Evolutionary conservation across 2,329 filamentous ascomycete species (phyloP), one percentile per base, ranked within the genome.

Genomic region (Pseudocercospora crystallina): DNA sequence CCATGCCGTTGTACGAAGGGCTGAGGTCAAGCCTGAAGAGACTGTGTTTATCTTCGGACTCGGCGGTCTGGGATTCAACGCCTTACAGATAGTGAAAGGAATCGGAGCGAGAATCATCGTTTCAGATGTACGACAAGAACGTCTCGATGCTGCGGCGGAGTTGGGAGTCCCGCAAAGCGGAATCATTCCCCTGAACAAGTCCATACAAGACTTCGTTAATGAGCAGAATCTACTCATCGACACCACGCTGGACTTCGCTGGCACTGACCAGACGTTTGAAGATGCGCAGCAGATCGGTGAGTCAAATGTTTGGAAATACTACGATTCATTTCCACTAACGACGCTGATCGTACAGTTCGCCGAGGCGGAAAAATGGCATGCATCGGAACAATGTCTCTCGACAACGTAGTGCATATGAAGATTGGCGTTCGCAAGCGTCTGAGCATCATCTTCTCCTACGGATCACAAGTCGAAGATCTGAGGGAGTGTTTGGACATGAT

Each of bases 81-180:
- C 66, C 1, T 51, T 74, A 8, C 70, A 73, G 49, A 65, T 71
- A 12, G 60, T 80, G 32, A 74, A 74, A 49, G 67, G 78, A 54
- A 71, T 79, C 33, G 71, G 78, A 42, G 79, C 76, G 43, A 51
- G 77, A 45, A 57, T 69, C 17, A 61, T 72, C 29, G 62, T 72
- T 7, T 66, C 64, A 2, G 71, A 73, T 46, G 49, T 70, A 5
- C 59, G 66, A 4, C 60, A 68, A 14, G 66, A 67, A 20, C 42
- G 54, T 10, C 36, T 69, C 0, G 57, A 71, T 14, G 66, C 62
- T 5, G 70, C 70, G 3, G 48, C 57, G 8, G 57, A 59, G 5
- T 51, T 71, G 10, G 70, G 70, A 1, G 54, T 73, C 12, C 63
- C 64, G 3, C 29, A 34, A 15, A 43, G 45, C 2, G 65, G 73